A percentile compares a stretch with the other conserved stretches of the same genome.
These are phyloP conservation scores for Bathelium albidoporum DNA, from an alignment of 495 filamentous ascomycete genomes.

Conservation along the genomic window DNA sequence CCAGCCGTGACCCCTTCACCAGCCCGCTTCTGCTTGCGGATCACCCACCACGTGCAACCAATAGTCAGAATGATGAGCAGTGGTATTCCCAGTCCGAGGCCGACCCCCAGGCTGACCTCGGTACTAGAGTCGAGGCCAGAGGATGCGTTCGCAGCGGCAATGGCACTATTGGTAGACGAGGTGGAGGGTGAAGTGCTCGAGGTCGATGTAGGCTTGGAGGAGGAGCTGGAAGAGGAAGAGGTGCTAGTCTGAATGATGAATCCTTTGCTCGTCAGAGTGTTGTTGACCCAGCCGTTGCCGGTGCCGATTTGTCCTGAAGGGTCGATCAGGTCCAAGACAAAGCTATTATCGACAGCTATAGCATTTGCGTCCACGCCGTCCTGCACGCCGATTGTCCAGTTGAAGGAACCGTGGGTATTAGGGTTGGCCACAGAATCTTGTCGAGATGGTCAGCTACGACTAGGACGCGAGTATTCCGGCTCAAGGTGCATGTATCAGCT, in stretches of 20 bases:
- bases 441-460: neutral
- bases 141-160: neutral
- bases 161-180: neutral
- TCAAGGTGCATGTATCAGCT: neutral
- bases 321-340: neutral
- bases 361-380: neutral
- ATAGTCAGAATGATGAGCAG: neutral
- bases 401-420: neutral
- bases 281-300: neutral
- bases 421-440: neutral
- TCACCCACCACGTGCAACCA: neutral
- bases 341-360: neutral
- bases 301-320: neutral
- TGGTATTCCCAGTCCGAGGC: neutral
- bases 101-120: neutral
- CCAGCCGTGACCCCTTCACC: neutral
- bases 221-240: neutral
- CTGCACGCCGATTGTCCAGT: neutral
- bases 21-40: neutral
- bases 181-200: neutral
- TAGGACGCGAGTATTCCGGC: neutral
- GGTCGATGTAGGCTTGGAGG: neutral
- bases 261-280: neutral
- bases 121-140: neutral
- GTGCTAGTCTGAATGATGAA: neutral